phyloP scores from a whole-genome alignment of 139 green algal species.

The Desmodesmus armatus region DNA sequence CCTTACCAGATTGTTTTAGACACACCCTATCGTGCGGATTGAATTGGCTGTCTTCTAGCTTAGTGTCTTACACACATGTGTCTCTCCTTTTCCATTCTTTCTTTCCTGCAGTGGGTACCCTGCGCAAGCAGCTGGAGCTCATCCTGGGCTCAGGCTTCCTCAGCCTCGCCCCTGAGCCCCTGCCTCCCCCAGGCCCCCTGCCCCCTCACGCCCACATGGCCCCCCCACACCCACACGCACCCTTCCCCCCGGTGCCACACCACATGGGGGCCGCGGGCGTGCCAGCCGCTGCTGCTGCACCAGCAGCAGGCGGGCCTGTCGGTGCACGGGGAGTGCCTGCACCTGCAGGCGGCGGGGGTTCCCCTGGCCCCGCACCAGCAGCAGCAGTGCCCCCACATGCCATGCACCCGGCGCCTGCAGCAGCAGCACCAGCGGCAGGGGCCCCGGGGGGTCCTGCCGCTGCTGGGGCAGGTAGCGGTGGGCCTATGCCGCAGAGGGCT shows the following conservation, averaged over 20 bases:
- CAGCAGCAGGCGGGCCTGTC: background rate
- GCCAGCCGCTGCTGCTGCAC: background rate
- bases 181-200: background rate
- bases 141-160: slow-evolving; percentile 7
- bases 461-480: too few species aligned
- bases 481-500: too few species aligned
- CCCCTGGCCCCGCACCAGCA: too few species aligned
- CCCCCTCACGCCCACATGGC: background rate
- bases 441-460: too few species aligned
- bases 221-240: background rate
- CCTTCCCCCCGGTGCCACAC: background rate
- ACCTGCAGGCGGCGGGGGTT: too few species aligned
- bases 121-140: slow-evolving; percentile 14
- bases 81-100: background rate
- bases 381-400: slow-evolving; percentile 2
- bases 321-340: too few species aligned
- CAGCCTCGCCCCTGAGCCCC: slow-evolving; percentile 21
- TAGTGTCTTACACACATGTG: background rate
- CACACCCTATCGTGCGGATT: background rate
- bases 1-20: background rate
- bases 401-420: slow-evolving; percentile 5
- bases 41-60: background rate
- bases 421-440: background rate
- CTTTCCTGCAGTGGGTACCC: slow-evolving; percentile 11
- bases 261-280: background rate